Evolutionary conservation across 768 basidiomycete genomes (phyloP).

Genomic region (Mrakia blollopis): DNA sequence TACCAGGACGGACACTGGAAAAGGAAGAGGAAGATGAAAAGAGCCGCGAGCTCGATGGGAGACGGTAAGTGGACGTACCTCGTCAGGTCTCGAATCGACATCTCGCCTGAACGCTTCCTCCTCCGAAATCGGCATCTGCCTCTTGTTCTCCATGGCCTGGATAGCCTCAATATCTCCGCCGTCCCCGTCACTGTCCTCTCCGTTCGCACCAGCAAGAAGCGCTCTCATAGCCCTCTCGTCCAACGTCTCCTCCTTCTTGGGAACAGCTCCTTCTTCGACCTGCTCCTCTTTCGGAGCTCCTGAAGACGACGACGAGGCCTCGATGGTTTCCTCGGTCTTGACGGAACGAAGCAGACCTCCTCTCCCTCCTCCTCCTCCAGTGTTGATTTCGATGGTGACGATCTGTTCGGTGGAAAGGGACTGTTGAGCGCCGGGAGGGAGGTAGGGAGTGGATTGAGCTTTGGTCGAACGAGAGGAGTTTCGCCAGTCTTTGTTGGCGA

Average conservation of each 20-base stretch:
- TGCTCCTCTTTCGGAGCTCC: conserved; percentile 12
- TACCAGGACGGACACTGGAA: background rate
- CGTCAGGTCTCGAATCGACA: conserved; percentile 58
- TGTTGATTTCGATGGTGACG: conserved; percentile 26
- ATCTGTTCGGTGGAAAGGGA: background rate
- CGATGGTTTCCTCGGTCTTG: conserved; percentile 28
- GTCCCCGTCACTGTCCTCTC: conserved; percentile 40
- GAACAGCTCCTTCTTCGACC: conserved; percentile 38
- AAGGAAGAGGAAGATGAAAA: no score
- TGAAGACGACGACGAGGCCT: background rate
- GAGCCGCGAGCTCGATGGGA: no score
- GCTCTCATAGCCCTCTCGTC: conserved; percentile 77
- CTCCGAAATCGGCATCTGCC: conserved; percentile 58
- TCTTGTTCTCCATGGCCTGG: conserved; percentile 41
- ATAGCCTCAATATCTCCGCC: conserved; percentile 58
- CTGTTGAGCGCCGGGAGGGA: conserved; percentile 59
- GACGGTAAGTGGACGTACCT: conserved; percentile 35
- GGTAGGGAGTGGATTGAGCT: conserved; percentile 55
- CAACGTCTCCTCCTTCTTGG: conserved; percentile 46
- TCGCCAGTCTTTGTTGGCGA: conserved; percentile 87
- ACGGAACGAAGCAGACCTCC: conserved; percentile 22
- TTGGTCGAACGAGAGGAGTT: conserved; percentile 34
- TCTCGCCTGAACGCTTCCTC: conserved; percentile 80
- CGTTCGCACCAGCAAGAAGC: conserved; percentile 56
- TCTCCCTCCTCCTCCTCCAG: background rate